Evolutionary conservation across 2,329 filamentous ascomycete species (phyloP).

Genomic region (Alternaria infectoria): DNA sequence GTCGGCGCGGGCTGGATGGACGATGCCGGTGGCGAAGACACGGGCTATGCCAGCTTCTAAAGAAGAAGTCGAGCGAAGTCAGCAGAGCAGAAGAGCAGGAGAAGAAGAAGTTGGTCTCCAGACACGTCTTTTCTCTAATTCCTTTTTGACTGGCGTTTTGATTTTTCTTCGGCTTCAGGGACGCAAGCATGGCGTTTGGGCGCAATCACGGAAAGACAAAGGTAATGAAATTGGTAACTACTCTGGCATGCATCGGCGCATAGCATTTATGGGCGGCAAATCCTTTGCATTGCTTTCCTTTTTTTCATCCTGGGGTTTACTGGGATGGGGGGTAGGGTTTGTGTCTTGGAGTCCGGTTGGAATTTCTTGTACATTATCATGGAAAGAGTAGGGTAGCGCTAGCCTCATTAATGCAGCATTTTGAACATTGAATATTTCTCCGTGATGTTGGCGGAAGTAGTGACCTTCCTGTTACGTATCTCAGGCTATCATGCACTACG

Average conservation of each 20-base stretch:
- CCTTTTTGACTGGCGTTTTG: neutral
- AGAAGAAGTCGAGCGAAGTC: neutral
- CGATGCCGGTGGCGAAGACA: constrained; percentile 40
- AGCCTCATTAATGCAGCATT: neutral
- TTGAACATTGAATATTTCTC: neutral
- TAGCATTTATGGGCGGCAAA: constrained; percentile 6
- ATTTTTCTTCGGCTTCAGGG: neutral
- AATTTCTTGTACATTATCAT: neutral
- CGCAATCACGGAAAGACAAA: constrained; percentile 10
- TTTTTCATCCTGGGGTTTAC: neutral
- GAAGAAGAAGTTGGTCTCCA: neutral
- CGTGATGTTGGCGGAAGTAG: too few relatives aligned
- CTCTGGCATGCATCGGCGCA: constrained; percentile 10
- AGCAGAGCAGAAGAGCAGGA: neutral
- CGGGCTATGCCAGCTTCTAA: constrained; percentile 48
- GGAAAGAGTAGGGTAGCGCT: neutral
- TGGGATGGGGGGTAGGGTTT: too few relatives aligned
- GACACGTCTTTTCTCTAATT: neutral
- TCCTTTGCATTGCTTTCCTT: neutral
- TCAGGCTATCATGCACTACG: too few relatives aligned
- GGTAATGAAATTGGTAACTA: constrained; percentile 11
- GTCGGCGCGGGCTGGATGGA: constrained; percentile 45
- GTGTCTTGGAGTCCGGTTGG: neutral
- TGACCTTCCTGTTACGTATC: too few relatives aligned
- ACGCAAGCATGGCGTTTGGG: constrained; percentile 15